phyloP scores from a whole-genome alignment of 176 grass and related monocot genomes.

The Panicum miliaceum region DNA sequence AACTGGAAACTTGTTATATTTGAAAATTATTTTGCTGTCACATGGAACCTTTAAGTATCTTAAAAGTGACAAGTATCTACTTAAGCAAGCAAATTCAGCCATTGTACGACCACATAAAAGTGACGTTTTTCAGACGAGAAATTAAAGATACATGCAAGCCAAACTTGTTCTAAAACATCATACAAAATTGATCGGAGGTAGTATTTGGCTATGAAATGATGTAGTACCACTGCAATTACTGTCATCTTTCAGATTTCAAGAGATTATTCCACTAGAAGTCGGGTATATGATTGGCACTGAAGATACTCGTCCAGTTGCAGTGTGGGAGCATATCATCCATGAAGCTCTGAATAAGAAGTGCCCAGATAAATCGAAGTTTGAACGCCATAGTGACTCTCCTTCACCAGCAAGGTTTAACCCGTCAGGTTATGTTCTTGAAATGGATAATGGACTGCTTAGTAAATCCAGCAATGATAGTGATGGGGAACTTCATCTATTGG shows the following conservation, averaged over 20 bases:
- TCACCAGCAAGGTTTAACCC: slow-evolving; percentile 64
- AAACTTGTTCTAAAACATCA: background rate
- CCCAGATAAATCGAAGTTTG: slow-evolving; percentile 50
- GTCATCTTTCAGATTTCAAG: slow-evolving; percentile 73
- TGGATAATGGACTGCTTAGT: slow-evolving; percentile 54
- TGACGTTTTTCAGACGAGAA: too few species aligned
- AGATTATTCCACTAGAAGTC: slow-evolving; percentile 80
- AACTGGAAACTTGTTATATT: slow-evolving; percentile 2
- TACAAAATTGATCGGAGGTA: background rate
- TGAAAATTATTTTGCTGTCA: background rate
- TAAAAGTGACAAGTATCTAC: background rate
- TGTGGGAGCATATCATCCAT: slow-evolving; percentile 83
- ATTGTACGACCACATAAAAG: background rate
- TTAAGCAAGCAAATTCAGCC: background rate
- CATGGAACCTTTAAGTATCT: background rate
- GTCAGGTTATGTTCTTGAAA: slow-evolving; percentile 46
- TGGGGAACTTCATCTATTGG: slow-evolving; percentile 42
- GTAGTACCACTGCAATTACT: slow-evolving; percentile 4
- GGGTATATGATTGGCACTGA: slow-evolving; percentile 78
- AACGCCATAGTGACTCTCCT: slow-evolving; percentile 58
- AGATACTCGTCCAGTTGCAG: slow-evolving; percentile 58
- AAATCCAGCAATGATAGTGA: slow-evolving; percentile 66
- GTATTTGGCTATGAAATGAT: slow-evolving; percentile 9
- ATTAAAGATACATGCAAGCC: too few species aligned
- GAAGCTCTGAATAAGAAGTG: slow-evolving; percentile 67